Base-by-base conservation (phyloP, 768 basidiomycete species). In the Cystofilobasidium bisporidii region DNA sequence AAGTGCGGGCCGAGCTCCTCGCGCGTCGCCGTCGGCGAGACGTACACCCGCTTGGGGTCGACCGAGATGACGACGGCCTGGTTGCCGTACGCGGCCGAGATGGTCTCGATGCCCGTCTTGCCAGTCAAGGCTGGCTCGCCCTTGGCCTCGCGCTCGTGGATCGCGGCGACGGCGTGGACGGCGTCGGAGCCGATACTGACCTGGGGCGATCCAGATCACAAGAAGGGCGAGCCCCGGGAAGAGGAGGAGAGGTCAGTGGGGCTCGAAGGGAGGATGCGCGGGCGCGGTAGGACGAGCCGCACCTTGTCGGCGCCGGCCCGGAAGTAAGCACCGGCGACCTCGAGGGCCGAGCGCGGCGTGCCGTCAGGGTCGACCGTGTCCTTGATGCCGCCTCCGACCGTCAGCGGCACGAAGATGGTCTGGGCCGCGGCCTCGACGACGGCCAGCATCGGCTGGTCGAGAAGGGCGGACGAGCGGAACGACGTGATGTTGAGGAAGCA, bases 401-500 rank as follows among this genome's bases (percentile, higher is more conserved):
- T 98, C 43, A 99, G 82, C n/a, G 96, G 96, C 1, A 99, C 91
- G 73, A 93, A 98, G 55, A 98, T 84, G 62, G 84, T 83, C 76
- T 90, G 84, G 0, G 96, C 92, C 0, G 93, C 88, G 0, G 86
- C 85, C 64, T 87, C 86, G 48, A 98, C 90, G 73, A 99, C 89
- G 40, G 90, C 89, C 64, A 99, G 84, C 96, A 99, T 98, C 0
- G 96, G 96, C 78, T 99, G 96, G 78, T 98, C 96, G 53, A 82
- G 86, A 41, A 99, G 82, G 0, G 96, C 93, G 18, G 91, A 97
- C 74, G 89, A 87, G 70, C 96, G 89, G 84, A 99, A 99, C 70
- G 94, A 96, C 20, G 96, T 99, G 81, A 99, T 99, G 79, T 99
- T 99, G 76, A 99, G 87, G 71, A 99, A 85, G 76, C 91, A 96